Base-by-base conservation (phyloP, 2,329 filamentous ascomycete species). In the Colletotrichum eremochloae region DNA sequence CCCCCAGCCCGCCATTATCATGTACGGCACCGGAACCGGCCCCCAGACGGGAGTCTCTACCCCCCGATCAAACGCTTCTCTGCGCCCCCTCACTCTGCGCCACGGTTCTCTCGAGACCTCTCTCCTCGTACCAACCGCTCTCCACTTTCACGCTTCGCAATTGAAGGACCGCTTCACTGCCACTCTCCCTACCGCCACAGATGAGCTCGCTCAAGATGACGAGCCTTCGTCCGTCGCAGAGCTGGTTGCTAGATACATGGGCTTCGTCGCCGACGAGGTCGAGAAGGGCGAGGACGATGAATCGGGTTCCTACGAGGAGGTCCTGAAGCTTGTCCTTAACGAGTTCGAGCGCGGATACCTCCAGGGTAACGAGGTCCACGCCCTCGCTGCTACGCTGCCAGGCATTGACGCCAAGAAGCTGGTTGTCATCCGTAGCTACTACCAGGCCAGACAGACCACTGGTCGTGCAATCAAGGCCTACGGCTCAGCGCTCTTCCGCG, bases 331-430 rank as follows among this genome's bases (percentile, higher is more conserved):
- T 74, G 89, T 97, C 67, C 86, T 98, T 66, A 97, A 96, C 83
- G 96, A 99, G 84, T 99, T 99, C 77, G 96, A 99, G 88, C 92
- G 96, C 58, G 94, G 92, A 67, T 98, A 97, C 84, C 91, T 99
- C 79, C 91, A 93, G 67, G 96, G 96, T 75, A 99, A 99, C 79
- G 97, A 99, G 81, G 95, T 97, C 61, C 97, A 99, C 84, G 95
- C 95, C 36, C 85, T 99, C 74, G 95, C 93, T 56, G 93, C 94
- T 46, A 89, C 89, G 11, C 88, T 99, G 15, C 95, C 96, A 1
- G 96, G 97, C 76, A 98, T 98, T 76, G 91, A 94, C 74, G 88
- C 91, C 76, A 99, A 99, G 89, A 98, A 98, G 86, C 88, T 97
- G 72, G 89, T 93, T 77, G 94, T 97, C 24, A 93, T 98, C 57